These are phyloP conservation scores for Carex arenaria DNA, from an alignment of 202 grass and related monocot genomes.

Conservation along the genomic window DNA sequence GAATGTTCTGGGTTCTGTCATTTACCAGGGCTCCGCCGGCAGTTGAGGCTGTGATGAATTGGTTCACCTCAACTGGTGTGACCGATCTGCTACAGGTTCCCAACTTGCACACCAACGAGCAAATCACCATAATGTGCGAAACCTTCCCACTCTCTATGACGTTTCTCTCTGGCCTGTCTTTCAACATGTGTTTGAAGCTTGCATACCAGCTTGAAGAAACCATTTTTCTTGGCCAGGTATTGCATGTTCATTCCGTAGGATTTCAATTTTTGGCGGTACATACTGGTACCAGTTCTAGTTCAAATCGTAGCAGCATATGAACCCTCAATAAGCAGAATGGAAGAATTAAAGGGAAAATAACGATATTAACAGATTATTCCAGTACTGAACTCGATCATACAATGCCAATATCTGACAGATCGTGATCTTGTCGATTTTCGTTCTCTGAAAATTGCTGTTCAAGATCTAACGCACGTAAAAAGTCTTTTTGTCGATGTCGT, in stretches of 20 bases:
- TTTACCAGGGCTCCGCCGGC: slow-evolving; percentile 92
- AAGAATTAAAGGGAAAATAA: neutral
- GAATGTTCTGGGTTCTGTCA: slow-evolving; percentile 99
- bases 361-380: neutral
- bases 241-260: neutral
- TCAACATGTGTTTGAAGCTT: slow-evolving; percentile 95
- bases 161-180: slow-evolving; percentile 92
- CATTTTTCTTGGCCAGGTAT: slow-evolving; percentile 98
- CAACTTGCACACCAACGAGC: slow-evolving; percentile 81
- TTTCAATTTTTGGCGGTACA: neutral
- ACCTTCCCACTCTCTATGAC: slow-evolving; percentile 82
- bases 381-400: neutral
- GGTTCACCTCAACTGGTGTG: slow-evolving; percentile 79
- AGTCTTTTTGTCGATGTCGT: neutral
- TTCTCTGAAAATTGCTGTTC: neutral
- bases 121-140: slow-evolving; percentile 80
- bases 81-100: slow-evolving; percentile 70
- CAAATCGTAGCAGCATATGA: neutral
- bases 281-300: neutral
- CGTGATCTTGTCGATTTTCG: neutral
- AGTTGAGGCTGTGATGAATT: slow-evolving; percentile 95
- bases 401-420: neutral
- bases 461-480: neutral
- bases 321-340: neutral
- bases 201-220: slow-evolving; percentile 88